Percentiles rank a stretch among this genome's conserved stretches.
phyloP scores from a whole-genome alignment of 108 stramenopile species.

The Nitzschia sp. region DNA sequence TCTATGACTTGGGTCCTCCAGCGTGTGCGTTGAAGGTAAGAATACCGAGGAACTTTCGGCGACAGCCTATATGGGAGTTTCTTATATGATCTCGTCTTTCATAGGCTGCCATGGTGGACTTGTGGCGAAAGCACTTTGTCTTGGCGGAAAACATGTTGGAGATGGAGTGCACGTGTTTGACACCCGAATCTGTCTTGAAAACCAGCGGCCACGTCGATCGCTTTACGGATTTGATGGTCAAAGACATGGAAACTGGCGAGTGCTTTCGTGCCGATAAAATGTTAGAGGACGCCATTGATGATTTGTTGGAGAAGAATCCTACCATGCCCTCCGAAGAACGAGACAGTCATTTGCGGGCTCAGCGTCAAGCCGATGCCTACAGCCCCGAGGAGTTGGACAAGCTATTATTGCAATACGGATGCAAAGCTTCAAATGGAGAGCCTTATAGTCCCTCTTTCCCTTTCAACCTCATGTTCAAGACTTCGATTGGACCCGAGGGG shows the following conservation, averaged over 20 bases:
- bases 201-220: constrained; percentile 99
- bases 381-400: constrained; percentile 93
- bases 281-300: constrained; percentile 98
- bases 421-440: constrained; percentile 88
- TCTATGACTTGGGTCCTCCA: constrained; percentile 99
- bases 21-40: constrained; percentile 94
- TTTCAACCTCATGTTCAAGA: constrained; percentile 99
- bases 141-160: constrained; percentile 97
- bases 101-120: constrained; percentile 91
- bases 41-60: background rate
- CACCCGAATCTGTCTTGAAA: constrained; percentile 94
- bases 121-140: constrained; percentile 98
- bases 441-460: constrained; percentile 93
- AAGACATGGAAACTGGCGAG: constrained; percentile 86
- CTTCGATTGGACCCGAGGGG: constrained; percentile 99
- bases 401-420: constrained; percentile 83
- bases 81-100: background rate
- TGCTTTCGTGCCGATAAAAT: constrained; percentile 98
- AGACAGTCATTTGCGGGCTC: constrained; percentile 90
- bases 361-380: constrained; percentile 98
- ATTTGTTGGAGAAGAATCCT: constrained; percentile 85
- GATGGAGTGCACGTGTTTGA: constrained; percentile 99
- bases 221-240: constrained; percentile 99
- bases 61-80: background rate
- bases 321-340: constrained; percentile 77